These are phyloP conservation scores for Castanea crenata DNA, from an alignment of 306 rosid species.

Conservation along the genomic window DNA sequence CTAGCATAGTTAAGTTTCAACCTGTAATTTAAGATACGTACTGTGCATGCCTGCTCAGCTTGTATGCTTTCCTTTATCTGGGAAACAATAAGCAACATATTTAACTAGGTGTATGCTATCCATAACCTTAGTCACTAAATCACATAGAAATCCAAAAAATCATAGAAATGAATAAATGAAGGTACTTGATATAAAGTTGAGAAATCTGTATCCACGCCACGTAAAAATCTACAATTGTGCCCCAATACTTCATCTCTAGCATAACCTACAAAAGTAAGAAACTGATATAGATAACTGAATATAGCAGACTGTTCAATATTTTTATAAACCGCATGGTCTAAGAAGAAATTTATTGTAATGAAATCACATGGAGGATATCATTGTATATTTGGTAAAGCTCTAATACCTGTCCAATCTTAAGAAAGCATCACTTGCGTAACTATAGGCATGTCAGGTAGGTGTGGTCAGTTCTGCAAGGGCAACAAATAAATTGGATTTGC, in stretches of 20 bases:
- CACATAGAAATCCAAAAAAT: background rate
- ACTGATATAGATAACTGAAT: constrained; percentile 9
- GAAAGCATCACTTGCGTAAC: constrained; percentile 94
- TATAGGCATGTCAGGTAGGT: constrained; percentile 82
- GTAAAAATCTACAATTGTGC: constrained; percentile 78
- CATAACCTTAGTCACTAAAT: constrained; percentile 19
- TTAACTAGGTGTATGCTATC: constrained; percentile 11
- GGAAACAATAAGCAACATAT: constrained; percentile 23
- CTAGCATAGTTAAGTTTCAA: constrained; percentile 43
- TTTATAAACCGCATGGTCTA: background rate
- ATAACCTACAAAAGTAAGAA: constrained; percentile 57
- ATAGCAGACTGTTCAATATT: background rate
- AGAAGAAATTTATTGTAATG: background rate
- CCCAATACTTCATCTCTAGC: constrained; percentile 77
- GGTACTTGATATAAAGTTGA: constrained; percentile 55
- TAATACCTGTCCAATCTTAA: constrained; percentile 78
- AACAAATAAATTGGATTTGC: constrained; percentile 23
- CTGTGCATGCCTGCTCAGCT: constrained; percentile 74
- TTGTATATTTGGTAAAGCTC: constrained; percentile 4
- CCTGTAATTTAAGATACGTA: constrained; percentile 98
- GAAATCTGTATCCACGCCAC: constrained; percentile 67
- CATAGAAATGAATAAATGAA: background rate
- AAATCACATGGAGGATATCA: constrained; percentile 3
- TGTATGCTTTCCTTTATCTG: constrained; percentile 82
- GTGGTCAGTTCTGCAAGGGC: constrained; percentile 69